Conservation (phyloP, 257 asterid species). For the Ballota nigra region DNA sequence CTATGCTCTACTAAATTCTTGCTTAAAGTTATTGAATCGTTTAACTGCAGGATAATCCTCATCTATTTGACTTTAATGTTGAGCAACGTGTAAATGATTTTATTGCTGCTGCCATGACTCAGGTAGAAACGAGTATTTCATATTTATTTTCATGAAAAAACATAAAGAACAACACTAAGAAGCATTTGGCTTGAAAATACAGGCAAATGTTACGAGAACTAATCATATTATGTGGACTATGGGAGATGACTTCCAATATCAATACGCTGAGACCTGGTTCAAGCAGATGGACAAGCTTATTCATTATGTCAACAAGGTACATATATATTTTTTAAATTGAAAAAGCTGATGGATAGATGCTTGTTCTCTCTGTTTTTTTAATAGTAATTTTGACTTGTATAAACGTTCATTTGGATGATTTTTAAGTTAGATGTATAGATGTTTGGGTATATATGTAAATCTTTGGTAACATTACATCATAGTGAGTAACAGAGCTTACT, state of each 20-base stretch:
- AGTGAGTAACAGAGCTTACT: slow-evolving; percentile 17
- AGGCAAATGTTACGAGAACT: slow-evolving; percentile 83
- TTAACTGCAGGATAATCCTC: slow-evolving; percentile 72
- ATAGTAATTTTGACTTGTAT: background rate
- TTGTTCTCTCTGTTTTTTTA: background rate
- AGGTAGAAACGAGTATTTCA: slow-evolving; percentile 38
- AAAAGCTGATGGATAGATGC: background rate
- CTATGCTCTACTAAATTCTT: background rate
- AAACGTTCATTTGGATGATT: background rate
- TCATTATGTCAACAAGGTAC: slow-evolving; percentile 84
- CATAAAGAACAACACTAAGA: background rate
- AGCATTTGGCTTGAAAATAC: slow-evolving; percentile 25
- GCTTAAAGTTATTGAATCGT: slow-evolving; percentile 2
- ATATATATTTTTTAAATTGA: slow-evolving; percentile 18
- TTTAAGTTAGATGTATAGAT: background rate
- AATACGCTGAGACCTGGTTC: slow-evolving; percentile 89
- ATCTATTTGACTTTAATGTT: slow-evolving; percentile 62
- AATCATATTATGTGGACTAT: slow-evolving; percentile 96
- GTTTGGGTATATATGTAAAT: background rate
- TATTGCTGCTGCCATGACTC: slow-evolving; percentile 63
- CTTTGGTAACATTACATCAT: background rate
- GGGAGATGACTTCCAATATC: slow-evolving; percentile 90
- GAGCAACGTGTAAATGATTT: slow-evolving; percentile 67
- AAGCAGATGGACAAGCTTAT: slow-evolving; percentile 92
- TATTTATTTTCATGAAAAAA: background rate